These are phyloP conservation scores for Plasmodium vivax DNA, from an alignment of 169 alveolate genomes.

Conservation along the genomic window DNA sequence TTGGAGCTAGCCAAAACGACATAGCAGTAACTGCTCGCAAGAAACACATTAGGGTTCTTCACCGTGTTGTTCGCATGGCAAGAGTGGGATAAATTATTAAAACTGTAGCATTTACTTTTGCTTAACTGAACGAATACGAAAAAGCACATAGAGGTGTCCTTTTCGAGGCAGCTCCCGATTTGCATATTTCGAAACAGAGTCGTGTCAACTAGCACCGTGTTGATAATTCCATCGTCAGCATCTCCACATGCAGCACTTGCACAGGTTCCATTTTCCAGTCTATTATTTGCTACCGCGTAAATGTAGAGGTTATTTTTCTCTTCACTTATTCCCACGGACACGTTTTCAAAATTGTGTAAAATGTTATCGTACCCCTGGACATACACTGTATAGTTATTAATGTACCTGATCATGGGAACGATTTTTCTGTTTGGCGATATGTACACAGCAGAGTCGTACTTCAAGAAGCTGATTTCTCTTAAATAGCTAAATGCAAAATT, in stretches of 20 bases:
- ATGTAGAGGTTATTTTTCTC: constrained; percentile 36
- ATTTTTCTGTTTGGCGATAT: constrained; percentile 70
- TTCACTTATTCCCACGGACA: constrained; percentile 44
- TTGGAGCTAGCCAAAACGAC: constrained; percentile 66
- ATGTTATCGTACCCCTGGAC: constrained; percentile 69
- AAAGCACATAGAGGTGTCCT: constrained; percentile 23
- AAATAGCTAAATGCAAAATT: constrained; percentile 29
- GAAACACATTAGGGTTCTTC: constrained; percentile 15
- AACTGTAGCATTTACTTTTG: constrained; percentile 57
- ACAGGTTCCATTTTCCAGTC: constrained; percentile 14
- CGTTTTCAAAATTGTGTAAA: constrained; percentile 34
- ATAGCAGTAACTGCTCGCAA: constrained; percentile 43
- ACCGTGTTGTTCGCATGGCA: constrained; percentile 48
- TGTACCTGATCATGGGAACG: constrained; percentile 50
- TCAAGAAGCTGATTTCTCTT: constrained; percentile 54
- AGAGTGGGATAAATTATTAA: constrained; percentile 67
- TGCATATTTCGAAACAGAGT: constrained; percentile 27
- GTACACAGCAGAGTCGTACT: constrained; percentile 58
- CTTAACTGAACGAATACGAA: constrained; percentile 69
- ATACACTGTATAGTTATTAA: constrained; percentile 10
- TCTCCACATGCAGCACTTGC: background rate
- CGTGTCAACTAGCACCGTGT: constrained; percentile 45
- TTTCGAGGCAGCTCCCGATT: constrained; percentile 34
- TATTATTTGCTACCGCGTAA: constrained; percentile 13
- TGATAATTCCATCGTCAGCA: constrained; percentile 28